Percentiles rank a stretch among this genome's conserved stretches.
phyloP scores from a whole-genome alignment of 208 protist genomes.

The Borovskyia barvae region DNA sequence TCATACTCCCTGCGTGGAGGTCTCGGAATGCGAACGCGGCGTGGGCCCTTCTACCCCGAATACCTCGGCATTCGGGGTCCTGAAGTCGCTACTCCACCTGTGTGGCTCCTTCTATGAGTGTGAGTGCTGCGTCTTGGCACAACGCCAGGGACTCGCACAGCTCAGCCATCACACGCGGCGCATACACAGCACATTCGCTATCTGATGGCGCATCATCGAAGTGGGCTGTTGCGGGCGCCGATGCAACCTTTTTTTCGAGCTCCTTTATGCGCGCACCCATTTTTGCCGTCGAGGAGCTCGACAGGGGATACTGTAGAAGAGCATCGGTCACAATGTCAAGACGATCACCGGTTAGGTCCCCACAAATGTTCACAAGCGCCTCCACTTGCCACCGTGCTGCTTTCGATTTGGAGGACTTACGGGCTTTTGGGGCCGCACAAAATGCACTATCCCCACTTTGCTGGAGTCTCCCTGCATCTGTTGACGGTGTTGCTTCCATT shows the following conservation, averaged over 20 bases:
- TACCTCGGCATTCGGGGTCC: too few relatives aligned
- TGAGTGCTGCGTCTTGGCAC: constrained; percentile 17
- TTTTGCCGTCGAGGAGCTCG: not conserved
- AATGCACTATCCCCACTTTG: too few relatives aligned
- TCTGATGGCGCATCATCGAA: too few relatives aligned
- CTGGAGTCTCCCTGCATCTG: too few relatives aligned
- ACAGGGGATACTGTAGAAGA: constrained; percentile 8
- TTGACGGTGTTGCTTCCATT: too few relatives aligned
- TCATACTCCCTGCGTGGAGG: too few relatives aligned
- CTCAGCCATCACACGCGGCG: constrained; percentile 6
- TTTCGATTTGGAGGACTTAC: too few relatives aligned
- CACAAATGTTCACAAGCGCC: constrained; percentile 15
- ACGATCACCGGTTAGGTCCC: constrained; percentile 3
- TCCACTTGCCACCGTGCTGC: constrained; percentile 4
- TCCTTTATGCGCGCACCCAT: not conserved
- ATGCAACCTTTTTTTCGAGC: not conserved
- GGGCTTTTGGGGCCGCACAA: too few relatives aligned
- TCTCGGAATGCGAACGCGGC: too few relatives aligned
- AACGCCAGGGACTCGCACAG: constrained; percentile 8
- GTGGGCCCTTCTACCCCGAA: too few relatives aligned
- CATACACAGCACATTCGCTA: constrained; percentile 6
- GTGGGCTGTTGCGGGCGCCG: not conserved
- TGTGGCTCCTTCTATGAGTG: constrained; percentile 13
- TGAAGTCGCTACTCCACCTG: not conserved
- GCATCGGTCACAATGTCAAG: constrained; percentile 3